Evolutionary conservation across 2,329 filamentous ascomycete genomes (phyloP), one percentile per base, ranked within the genome.

Genomic region (Fusarium sp.): DNA sequence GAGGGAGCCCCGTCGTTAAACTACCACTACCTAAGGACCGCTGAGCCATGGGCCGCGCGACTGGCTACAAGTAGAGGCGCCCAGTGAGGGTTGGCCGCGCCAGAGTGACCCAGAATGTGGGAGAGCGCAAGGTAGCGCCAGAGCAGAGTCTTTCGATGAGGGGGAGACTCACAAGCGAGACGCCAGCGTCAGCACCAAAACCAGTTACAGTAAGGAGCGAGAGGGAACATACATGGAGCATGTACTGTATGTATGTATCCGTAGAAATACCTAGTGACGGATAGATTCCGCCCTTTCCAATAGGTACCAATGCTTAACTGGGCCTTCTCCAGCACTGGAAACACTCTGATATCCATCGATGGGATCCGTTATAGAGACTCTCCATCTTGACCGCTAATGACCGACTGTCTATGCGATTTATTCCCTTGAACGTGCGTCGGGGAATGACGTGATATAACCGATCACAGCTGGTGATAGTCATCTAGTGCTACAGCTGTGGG

Each of bases 31-130:
- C 47, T 45, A 58, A 43, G 65, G 53, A 59, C 53, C 49, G 34
- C 57, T 54, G 42, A 63, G 59, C 66, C 64, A 69, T 53, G 23
- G 49, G 66, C 68, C 59, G 63, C 51, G 63, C 68, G 54, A 55
- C 63, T 59, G 45, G 63, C 47, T 55, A 59, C 40, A 70, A 48
- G 54, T 28, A 62, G 50, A 70, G 59, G 50, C 67, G 58, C 57
- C 66, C 58, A 48, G 67, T 56, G 30, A 71, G 64, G 34, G 56
- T 64, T 45, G 59, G 49, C 42, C 55, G 67, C 67, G 67, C 43
- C 68, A 68, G 63, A 57, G 45, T 25, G 47, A 68, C 55, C 57
- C 64, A 57, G 59, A 70, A 64, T 59, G 43, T 40, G 47, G 48
- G 54, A 54, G 42, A 59, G 57, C 37, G 43, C 37, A 45, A 51